phyloP scores from a whole-genome alignment of 768 basidiomycete species.

The Collybia nuda region DNA sequence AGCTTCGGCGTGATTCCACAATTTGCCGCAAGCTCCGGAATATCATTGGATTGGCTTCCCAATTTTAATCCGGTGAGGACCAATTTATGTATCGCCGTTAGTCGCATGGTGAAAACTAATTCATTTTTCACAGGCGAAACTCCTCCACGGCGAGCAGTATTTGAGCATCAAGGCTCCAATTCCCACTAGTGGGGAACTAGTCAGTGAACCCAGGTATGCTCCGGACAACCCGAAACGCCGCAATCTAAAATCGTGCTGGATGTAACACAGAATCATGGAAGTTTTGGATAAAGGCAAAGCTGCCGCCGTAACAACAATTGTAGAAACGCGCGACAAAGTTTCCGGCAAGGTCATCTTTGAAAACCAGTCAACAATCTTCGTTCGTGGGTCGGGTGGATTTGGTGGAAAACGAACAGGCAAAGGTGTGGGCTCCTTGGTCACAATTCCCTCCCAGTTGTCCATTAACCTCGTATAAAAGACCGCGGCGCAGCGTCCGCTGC shows the following conservation, averaged over 20 bases:
- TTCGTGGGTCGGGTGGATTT: constrained; percentile 95
- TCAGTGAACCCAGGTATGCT: constrained; percentile 67
- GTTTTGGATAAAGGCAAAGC: constrained; percentile 93
- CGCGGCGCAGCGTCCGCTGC: constrained; percentile 85
- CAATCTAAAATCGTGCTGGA: neutral
- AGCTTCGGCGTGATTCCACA: constrained; percentile 97
- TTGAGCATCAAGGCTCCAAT: constrained; percentile 84
- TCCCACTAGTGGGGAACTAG: constrained; percentile 79
- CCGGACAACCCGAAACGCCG: too few species aligned
- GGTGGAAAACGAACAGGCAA: constrained; percentile 85
- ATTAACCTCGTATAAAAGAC: constrained; percentile 44
- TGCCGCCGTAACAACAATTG: constrained; percentile 78
- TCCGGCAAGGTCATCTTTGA: constrained; percentile 85
- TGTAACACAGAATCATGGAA: constrained; percentile 62
- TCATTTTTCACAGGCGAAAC: constrained; percentile 62
- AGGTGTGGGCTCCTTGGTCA: constrained; percentile 41
- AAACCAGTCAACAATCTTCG: constrained; percentile 88
- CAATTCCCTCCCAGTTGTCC: neutral
- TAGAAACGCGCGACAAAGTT: constrained; percentile 77
- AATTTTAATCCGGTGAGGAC: constrained; percentile 85
- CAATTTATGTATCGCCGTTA: neutral
- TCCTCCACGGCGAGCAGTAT: constrained; percentile 98
- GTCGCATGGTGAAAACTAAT: neutral
- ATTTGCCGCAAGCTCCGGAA: constrained; percentile 66
- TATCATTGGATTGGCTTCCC: constrained; percentile 85